These are phyloP conservation scores for Mycogone perniciosa DNA, from an alignment of 2,329 filamentous ascomycete species.

Conservation along the genomic window DNA sequence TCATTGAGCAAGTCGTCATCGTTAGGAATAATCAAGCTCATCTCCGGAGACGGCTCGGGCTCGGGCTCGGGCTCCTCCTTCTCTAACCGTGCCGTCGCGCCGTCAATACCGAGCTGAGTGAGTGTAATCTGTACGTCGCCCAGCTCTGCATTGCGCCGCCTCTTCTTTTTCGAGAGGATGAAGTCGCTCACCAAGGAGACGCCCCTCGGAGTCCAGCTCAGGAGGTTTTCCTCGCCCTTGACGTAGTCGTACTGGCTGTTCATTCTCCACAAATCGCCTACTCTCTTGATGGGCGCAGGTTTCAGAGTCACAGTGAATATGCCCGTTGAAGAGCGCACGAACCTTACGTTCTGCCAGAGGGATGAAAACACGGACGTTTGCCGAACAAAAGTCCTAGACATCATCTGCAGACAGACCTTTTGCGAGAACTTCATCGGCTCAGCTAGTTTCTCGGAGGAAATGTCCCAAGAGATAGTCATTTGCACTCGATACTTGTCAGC, in stretches of 20 bases:
- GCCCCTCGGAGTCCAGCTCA: constrained; percentile 79
- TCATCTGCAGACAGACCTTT: constrained; percentile 74
- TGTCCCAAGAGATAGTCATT: constrained; percentile 79
- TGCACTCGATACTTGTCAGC: constrained; percentile 90
- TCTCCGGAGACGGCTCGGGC: constrained; percentile 28
- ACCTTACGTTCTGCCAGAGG: constrained; percentile 76
- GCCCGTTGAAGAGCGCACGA: constrained; percentile 79
- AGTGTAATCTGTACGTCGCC: constrained; percentile 66
- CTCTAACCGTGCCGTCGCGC: constrained; percentile 28
- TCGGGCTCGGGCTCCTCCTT: constrained; percentile 33
- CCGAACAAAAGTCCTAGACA: constrained; percentile 76
- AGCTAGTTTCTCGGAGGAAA: constrained; percentile 75
- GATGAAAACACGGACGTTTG: constrained; percentile 82
- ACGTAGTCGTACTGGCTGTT: constrained; percentile 93
- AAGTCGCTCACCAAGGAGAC: constrained; percentile 89
- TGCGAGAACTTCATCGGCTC: constrained; percentile 83
- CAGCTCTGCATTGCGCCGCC: constrained; percentile 69
- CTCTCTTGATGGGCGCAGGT: constrained; percentile 82
- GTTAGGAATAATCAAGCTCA: constrained; percentile 40
- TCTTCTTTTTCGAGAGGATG: constrained; percentile 66
- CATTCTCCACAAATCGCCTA: constrained; percentile 92
- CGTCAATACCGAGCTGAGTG: constrained; percentile 48
- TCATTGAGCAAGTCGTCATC: constrained; percentile 55
- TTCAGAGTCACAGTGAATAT: constrained; percentile 84
- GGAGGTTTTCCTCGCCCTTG: constrained; percentile 85